Evolutionary conservation across 495 filamentous ascomycete species (phyloP), one percentile per base, ranked within the genome.

Genomic region (Podospora anserina): DNA sequence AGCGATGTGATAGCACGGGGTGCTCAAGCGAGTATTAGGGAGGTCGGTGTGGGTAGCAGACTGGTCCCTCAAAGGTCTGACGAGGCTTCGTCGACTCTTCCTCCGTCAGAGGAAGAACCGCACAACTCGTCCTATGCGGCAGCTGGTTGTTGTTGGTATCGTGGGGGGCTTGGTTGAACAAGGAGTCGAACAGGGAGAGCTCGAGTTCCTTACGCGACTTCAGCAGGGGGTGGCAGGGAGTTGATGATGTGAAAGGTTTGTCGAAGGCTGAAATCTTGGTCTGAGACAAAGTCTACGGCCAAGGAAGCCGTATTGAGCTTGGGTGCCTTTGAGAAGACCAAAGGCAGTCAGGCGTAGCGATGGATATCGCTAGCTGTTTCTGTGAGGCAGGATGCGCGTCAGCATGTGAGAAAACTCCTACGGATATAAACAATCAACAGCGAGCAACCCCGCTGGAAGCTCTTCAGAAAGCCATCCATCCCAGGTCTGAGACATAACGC

Each of bases 81-180:
- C 90, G 87, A 89, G 88, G 89, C 87, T 89, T 90, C 87, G 88
- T 89, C 88, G 91, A 94, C 90, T 91, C 92, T 93, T 91, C 92
- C 92, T 90, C 92, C 71, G 79, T 81, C 82, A 95, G 93, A 94
- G 92, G 93, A 96, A 97, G 93, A 94, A 93, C 88, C 90, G 87
- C 85, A 88, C 86, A 89, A 90, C 87, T 85, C 89, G 88, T 93
- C 90, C 91, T 97, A 97, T 97, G 93, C 93, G 93, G 93, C 93
- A 96, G 93, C 91, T 94, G 91, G 87, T 85, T 79, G 78, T 80
- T 82, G 84, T 82, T 80, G 84, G 67, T 82, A 76, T 82, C 82
- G 72, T 75, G 78, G 78, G 83, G 83, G 79, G 76, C 66, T 82
- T 83, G 83, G 86, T 83, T 83, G 82, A 78, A 72, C 60, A 69